Conservation (phyloP, 2,329 filamentous ascomycete species). For the Colletotrichum costaricense region DNA sequence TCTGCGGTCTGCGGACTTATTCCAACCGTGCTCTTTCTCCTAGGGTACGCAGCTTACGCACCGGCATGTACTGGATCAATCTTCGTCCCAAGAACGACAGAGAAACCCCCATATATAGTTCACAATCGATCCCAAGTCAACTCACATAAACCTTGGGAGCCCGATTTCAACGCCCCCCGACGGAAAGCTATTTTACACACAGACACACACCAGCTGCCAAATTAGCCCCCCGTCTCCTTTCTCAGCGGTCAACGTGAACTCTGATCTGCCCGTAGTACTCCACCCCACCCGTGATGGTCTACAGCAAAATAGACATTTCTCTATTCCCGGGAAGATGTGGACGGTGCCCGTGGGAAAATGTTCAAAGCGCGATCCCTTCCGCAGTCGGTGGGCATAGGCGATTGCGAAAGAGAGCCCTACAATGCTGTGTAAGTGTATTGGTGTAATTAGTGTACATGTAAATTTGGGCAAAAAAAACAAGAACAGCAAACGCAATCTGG, state of each 20-base stretch:
- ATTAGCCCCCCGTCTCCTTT: not conserved
- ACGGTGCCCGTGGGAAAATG: not conserved
- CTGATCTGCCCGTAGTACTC: not conserved
- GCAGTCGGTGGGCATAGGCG: not conserved
- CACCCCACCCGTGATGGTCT: not conserved
- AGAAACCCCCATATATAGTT: not conserved
- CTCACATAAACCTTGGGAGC: not conserved
- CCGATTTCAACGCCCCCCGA: not conserved
- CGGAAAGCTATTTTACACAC: not conserved
- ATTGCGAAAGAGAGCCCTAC: not conserved
- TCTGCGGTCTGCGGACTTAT: not conserved
- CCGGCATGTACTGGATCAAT: not conserved
- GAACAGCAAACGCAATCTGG: not conserved
- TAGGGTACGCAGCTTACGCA: not conserved
- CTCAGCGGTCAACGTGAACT: not conserved
- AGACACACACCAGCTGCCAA: not conserved
- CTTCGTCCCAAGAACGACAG: not conserved
- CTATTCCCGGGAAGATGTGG: not conserved
- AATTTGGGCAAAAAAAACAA: not conserved
- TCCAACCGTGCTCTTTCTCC: not conserved
- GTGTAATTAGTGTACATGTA: not conserved
- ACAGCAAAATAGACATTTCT: not conserved
- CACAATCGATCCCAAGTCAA: not conserved
- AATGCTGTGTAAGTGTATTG: no score
- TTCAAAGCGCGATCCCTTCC: not conserved